phyloP scores from a whole-genome alignment of 805 yeast genomes.

The Ogataea thermomethanolica region DNA sequence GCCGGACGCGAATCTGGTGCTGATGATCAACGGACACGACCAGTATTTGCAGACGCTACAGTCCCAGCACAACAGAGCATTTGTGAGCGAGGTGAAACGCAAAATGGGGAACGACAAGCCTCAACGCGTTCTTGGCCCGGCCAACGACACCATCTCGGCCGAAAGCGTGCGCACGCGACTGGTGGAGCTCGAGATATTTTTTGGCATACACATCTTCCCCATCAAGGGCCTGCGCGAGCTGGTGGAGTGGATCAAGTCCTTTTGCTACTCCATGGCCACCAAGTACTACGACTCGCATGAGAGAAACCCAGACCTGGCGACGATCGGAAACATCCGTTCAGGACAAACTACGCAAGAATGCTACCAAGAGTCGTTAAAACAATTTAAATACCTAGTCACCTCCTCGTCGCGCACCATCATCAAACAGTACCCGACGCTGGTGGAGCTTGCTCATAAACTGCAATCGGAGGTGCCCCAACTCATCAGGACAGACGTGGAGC shows the following conservation, averaged over 20 bases:
- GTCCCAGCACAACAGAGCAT: constrained; percentile 44
- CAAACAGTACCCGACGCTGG: constrained; percentile 39
- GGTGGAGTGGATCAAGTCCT: constrained; percentile 50
- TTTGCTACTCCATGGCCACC: constrained; percentile 52
- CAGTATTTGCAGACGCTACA: constrained; percentile 42
- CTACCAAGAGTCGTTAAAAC: constrained; percentile 47
- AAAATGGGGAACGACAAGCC: constrained; percentile 12
- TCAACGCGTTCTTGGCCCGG: constrained; percentile 11
- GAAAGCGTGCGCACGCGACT: constrained; percentile 28
- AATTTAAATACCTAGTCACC: constrained; percentile 56
- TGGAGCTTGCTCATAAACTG: constrained; percentile 9
- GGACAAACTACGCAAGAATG: constrained; percentile 48
- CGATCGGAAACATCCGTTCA: constrained; percentile 52
- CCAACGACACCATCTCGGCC: constrained; percentile 8
- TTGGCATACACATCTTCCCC: constrained; percentile 49
- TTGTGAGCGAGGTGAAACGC: constrained; percentile 31
- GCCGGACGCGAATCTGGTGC: constrained; percentile 33
- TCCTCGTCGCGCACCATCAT: constrained; percentile 45
- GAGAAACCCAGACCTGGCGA: constrained; percentile 52
- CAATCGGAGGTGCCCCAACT: constrained; percentile 3
- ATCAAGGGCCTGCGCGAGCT: constrained; percentile 46
- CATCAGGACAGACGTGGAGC: constrained; percentile 48
- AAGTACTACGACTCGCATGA: constrained; percentile 53
- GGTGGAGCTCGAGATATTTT: constrained; percentile 42
- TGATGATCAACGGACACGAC: constrained; percentile 50